Base-by-base conservation (phyloP, 2,329 filamentous ascomycete genomes). In the Claviceps citrina region DNA sequence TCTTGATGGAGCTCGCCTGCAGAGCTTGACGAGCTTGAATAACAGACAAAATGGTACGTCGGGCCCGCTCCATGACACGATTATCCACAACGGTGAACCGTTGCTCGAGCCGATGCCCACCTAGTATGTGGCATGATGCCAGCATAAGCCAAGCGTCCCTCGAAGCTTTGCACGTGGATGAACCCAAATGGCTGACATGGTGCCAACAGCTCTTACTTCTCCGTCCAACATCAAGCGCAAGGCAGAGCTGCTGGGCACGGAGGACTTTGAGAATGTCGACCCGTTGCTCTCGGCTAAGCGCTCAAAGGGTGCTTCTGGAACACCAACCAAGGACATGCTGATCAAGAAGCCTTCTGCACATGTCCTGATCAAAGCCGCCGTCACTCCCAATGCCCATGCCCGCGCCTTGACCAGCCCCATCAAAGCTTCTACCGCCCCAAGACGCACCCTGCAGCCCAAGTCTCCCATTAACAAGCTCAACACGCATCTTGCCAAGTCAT, bases 31-130 rank as follows among this genome's bases (percentile, higher is more conserved):
- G 20, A 84, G 76, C 61, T 62, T 79, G 38, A 89, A 86, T 67
- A 87, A 87, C 59, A 70, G 78, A 59, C 82, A 87, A 55, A 79
- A 79, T 67, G 71, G 76, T 80, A 71, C 50, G 71, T 66, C 7
- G n/a, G 10, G 2, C 5, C 18, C 16, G 13, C 39, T 8, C 5
- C 26, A 28, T 28, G 26, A 7, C 26, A 10, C 12, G 12, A 28
- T n/a, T n/a, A n/a, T n/a, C n/a, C n/a, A n/a, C n/a, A n/a, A n/a
- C n/a, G n/a, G n/a, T n/a, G n/a, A n/a, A n/a, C n/a, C n/a, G n/a
- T n/a, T n/a, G n/a, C n/a, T n/a, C n/a, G n/a, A n/a, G n/a, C n/a
- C n/a, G n/a, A n/a, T n/a, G n/a, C n/a, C n/a, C n/a, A n/a, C n/a
- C n/a, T n/a, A n/a, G n/a, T n/a, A n/a, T n/a, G n/a, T n/a, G n/a